These are phyloP conservation scores for Williopsis jadinii DNA, from an alignment of 1,139 yeast species.

Conservation along the genomic window DNA sequence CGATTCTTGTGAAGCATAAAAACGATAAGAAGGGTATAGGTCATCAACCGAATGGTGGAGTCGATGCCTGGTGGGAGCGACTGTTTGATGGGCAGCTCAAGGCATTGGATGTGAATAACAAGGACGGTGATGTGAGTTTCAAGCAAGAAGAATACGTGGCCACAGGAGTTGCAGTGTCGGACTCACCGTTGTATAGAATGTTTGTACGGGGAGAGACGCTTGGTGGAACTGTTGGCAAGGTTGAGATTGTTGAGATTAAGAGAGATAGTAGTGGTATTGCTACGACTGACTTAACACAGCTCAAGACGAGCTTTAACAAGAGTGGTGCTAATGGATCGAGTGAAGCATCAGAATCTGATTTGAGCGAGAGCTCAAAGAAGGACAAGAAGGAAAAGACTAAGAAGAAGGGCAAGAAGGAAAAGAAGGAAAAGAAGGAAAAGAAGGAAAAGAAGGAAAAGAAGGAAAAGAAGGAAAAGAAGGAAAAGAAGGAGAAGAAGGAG, in stretches of 20 bases:
- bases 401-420: conserved; percentile 8
- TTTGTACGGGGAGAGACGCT: conserved; percentile 85
- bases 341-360: conserved; percentile 24
- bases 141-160: conserved; percentile 39
- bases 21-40: conserved; percentile 88
- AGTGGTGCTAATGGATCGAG: conserved; percentile 4
- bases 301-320: conserved; percentile 11
- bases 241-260: conserved; percentile 14
- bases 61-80: conserved; percentile 95
- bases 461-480: neutral
- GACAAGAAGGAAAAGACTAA: conserved; percentile 7
- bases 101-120: conserved; percentile 53
- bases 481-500: neutral
- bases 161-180: conserved; percentile 40
- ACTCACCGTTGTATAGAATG: conserved; percentile 60
- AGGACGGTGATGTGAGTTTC: conserved; percentile 28
- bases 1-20: conserved; percentile 84
- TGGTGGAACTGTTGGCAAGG: conserved; percentile 61
- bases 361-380: conserved; percentile 15
- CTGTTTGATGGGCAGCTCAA: conserved; percentile 90
- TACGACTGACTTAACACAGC: conserved; percentile 6
- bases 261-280: conserved; percentile 5
- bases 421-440: conserved; percentile 5
- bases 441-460: conserved; percentile 1
- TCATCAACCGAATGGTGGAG: conserved; percentile 52